Evolutionary conservation across 2,329 filamentous ascomycete species (phyloP).

Genomic region (Alternaria dauci): DNA sequence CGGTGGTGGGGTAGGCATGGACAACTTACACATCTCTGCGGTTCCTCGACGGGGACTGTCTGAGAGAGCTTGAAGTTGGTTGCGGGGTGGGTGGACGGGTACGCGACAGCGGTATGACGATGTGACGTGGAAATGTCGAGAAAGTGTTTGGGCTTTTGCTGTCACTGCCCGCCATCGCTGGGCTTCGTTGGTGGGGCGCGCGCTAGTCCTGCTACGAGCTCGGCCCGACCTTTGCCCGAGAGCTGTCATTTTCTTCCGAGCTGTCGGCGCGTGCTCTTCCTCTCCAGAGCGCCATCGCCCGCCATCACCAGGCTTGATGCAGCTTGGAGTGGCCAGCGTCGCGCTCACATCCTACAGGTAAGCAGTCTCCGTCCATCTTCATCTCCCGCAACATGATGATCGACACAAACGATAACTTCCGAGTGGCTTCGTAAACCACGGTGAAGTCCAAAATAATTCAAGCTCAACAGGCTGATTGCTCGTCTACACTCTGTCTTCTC

Average conservation of each 20-base stretch:
- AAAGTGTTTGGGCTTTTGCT: constrained; percentile 33
- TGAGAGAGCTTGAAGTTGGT: background rate
- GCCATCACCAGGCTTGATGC: constrained; percentile 9
- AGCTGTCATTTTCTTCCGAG: constrained; percentile 23
- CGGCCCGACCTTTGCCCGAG: constrained; percentile 34
- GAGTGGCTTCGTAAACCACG: constrained; percentile 39
- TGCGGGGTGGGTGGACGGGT: constrained; percentile 5
- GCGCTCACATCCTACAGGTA: constrained; percentile 20
- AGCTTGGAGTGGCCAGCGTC: background rate
- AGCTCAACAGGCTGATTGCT: constrained; percentile 64
- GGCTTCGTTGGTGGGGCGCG: constrained; percentile 41
- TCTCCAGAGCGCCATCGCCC: constrained; percentile 4
- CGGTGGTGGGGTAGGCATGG: constrained; percentile 14
- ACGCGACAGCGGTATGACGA: constrained; percentile 17
- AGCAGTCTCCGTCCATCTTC: constrained; percentile 13
- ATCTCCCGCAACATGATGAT: constrained; percentile 43
- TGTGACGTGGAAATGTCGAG: constrained; percentile 18
- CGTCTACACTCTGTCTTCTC: constrained; percentile 8
- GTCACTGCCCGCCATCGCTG: constrained; percentile 30
- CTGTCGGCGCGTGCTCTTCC: constrained; percentile 20
- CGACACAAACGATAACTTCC: constrained; percentile 43
- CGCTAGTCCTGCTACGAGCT: constrained; percentile 12
- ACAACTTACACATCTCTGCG: constrained; percentile 24
- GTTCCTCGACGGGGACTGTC: background rate
- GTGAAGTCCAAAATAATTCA: constrained; percentile 56